Percentiles rank a stretch among this genome's conserved stretches.
These are phyloP conservation scores for Xerocomus spinulosus DNA, from an alignment of 768 basidiomycete species.

Conservation along the genomic window DNA sequence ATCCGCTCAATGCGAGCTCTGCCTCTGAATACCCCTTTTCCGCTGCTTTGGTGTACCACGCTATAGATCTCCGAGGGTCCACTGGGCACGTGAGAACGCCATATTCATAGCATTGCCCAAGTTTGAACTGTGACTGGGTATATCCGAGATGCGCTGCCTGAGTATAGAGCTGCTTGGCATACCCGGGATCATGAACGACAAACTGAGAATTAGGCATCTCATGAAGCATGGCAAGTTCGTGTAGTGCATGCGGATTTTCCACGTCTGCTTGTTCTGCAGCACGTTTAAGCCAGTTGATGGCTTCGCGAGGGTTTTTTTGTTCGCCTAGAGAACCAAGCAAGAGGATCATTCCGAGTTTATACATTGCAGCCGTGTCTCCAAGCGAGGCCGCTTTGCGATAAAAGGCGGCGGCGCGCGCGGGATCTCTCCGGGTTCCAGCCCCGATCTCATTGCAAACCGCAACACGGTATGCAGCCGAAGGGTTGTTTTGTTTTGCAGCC, in stretches of 20 bases:
- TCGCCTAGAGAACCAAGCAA: conserved; percentile 81
- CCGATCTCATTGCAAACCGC: conserved; percentile 99
- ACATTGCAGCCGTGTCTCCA: conserved; percentile 98
- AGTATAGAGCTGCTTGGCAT: conserved; percentile 82
- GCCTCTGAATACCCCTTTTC: conserved; percentile 95
- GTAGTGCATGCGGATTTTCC: conserved; percentile 95
- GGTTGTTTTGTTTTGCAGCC: conserved; percentile 95
- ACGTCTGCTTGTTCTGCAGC: conserved; percentile 98
- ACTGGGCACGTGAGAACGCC: conserved; percentile 84
- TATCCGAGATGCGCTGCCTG: conserved; percentile 93
- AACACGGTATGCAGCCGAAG: conserved; percentile 91
- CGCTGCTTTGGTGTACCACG: conserved; percentile 98
- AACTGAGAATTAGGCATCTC: conserved; percentile 63
- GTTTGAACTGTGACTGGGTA: conserved; percentile 89
- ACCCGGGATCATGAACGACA: conserved; percentile 74
- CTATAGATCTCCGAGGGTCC: conserved; percentile 91
- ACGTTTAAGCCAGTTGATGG: conserved; percentile 88
- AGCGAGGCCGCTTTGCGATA: conserved; percentile 95
- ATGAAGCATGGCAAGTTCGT: conserved; percentile 87
- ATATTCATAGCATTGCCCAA: conserved; percentile 94
- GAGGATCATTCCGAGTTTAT: conserved; percentile 98
- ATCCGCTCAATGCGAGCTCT: conserved; percentile 93
- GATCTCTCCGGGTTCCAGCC: conserved; percentile 88
- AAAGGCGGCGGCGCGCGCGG: conserved; percentile 85
- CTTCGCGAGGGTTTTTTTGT: conserved; percentile 82